phyloP scores from a whole-genome alignment of 2,329 filamentous ascomycete genomes.

The Colletotrichum sp. region DNA sequence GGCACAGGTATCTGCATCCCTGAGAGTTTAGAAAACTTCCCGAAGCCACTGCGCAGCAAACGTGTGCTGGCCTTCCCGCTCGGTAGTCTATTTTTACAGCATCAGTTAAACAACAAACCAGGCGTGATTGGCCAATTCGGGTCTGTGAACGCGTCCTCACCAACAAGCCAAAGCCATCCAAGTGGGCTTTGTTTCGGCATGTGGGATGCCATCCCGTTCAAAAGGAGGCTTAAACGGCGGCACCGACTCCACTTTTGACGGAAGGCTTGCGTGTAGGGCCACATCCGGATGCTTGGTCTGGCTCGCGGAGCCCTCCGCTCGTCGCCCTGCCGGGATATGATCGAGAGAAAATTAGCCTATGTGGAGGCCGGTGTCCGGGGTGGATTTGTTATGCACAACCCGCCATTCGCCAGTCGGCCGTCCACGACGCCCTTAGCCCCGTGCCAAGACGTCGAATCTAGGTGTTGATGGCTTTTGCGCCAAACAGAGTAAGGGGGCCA shows the following conservation, averaged over 20 bases:
- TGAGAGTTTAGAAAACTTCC: background rate
- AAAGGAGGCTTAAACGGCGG: conserved; percentile 10
- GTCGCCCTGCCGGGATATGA: background rate
- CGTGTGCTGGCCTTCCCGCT: background rate
- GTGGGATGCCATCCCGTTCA: conserved; percentile 2
- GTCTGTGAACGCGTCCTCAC: background rate
- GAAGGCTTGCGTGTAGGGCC: conserved; percentile 10
- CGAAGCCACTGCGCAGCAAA: background rate
- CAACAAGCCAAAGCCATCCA: background rate
- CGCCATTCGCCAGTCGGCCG: background rate
- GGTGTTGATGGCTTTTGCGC: background rate
- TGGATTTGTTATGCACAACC: background rate
- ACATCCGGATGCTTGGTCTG: background rate
- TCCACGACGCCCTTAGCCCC: background rate
- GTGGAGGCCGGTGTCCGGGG: background rate
- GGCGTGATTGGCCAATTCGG: background rate
- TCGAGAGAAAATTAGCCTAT: background rate
- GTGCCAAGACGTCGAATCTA: background rate
- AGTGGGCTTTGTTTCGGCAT: background rate
- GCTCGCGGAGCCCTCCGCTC: background rate
- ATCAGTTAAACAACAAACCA: background rate
- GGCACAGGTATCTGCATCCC: background rate
- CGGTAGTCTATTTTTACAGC: background rate
- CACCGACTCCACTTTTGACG: background rate
- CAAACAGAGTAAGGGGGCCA: background rate